Evolutionary conservation across 805 yeast species (phyloP), one percentile per base, ranked within the genome.

Genomic region (Candida vartiovaarae): DNA sequence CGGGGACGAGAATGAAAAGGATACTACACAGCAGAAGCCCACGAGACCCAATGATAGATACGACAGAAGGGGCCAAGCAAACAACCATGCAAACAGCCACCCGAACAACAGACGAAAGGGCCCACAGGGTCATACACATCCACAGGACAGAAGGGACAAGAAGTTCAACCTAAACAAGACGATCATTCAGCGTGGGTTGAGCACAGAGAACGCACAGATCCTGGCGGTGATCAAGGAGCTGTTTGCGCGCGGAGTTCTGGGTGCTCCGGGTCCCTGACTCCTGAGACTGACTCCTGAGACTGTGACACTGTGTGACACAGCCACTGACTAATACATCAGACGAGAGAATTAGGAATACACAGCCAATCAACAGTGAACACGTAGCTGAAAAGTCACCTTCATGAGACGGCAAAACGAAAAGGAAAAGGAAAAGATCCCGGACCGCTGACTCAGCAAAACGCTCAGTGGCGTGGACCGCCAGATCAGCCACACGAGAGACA

Each of bases 121-220:
- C 20, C 20, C 20, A 15, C 20, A 15, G 20, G 20, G 20, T 15
- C 20, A 15, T 15, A 15, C 20, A 15, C 20, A 15, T 15, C 20
- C 20, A 15, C 20, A 15, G 20, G 20, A 15, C 20, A 15, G 33
- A 28, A 23, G 24, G 20, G 7, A 39, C 38, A 32, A 23, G 23
- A 35, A 61, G 55, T 46, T 57, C 43, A 56, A 54, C 41, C 42
- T 72, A 24, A 69, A 64, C 51, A 53, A 57, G 15, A 59, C 61
- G 29, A 54, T 72, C 27, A 60, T 67, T 5, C 76, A 72, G 49
- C 59, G 75, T 43, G 75, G 70, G 32, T 46, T 47, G 31, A 60
- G 65, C 49, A 65, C 64, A 25, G 76, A 74, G 46, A 74, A 74
- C 50, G 48, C 55, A 4, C 51, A 58, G 34, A 56, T 74, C 2